Evolutionary conservation across 768 basidiomycete genomes (phyloP).

Genomic region (Amylocystis lapponica): DNA sequence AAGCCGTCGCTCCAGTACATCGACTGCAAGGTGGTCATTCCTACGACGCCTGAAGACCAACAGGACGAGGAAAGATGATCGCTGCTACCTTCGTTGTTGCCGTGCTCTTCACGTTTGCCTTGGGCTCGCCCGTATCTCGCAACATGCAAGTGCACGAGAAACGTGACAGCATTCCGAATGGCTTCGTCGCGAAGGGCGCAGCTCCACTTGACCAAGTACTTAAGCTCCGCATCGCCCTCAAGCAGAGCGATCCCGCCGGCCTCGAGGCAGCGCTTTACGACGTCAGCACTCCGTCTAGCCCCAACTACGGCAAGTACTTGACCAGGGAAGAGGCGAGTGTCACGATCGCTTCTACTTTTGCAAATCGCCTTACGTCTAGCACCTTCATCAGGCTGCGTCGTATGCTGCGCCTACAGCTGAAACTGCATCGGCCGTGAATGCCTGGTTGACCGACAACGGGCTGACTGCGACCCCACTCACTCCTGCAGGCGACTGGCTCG

Average conservation of each 20-base stretch:
- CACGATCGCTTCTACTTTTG: not conserved
- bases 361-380: not conserved
- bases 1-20: too few species aligned
- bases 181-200: slow-evolving; percentile 19
- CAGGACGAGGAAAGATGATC: not conserved
- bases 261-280: slow-evolving; percentile 28
- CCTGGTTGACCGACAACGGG: slow-evolving; percentile 21
- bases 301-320: slow-evolving; percentile 33
- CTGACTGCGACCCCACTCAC: slow-evolving; percentile 17
- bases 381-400: slow-evolving; percentile 9
- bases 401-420: slow-evolving; percentile 17
- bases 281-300: slow-evolving; percentile 30
- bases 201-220: slow-evolving; percentile 23
- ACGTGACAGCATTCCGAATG: slow-evolving; percentile 12
- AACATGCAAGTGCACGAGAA: slow-evolving; percentile 18
- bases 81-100: not conserved
- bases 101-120: slow-evolving; percentile 7
- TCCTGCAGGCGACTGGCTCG: slow-evolving; percentile 25
- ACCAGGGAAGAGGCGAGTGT: slow-evolving; percentile 33
- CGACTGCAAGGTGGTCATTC: too few species aligned
- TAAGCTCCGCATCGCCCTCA: slow-evolving; percentile 30
- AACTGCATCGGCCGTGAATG: slow-evolving; percentile 18
- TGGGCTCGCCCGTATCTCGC: slow-evolving; percentile 13
- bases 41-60: too few species aligned
- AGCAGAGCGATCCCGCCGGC: slow-evolving; percentile 27